Evolutionary conservation across 2,329 filamentous ascomycete species (phyloP).

Genomic region (Fusarium verrucosum): DNA sequence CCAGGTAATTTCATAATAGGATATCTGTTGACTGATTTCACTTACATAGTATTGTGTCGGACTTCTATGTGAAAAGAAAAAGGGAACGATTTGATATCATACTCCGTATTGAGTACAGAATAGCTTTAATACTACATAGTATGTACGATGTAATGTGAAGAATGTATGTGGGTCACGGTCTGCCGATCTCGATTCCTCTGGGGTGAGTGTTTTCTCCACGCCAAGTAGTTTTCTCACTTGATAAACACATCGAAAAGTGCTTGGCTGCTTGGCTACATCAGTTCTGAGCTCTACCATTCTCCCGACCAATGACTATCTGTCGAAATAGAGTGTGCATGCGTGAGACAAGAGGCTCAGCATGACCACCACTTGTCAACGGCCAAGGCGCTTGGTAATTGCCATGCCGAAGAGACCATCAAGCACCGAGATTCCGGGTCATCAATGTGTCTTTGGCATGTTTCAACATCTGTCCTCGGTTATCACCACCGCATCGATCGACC

Average conservation of each 20-base stretch:
- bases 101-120: too few species aligned
- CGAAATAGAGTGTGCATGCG: background rate
- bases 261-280: background rate
- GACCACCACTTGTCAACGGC: background rate
- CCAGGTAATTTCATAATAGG: too few species aligned
- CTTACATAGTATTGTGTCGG: too few species aligned
- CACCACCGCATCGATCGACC: background rate
- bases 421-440: background rate
- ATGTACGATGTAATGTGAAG: background rate
- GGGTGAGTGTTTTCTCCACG: background rate
- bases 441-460: background rate
- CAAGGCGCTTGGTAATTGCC: background rate
- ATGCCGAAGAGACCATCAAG: background rate
- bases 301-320: background rate
- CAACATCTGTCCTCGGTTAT: background rate
- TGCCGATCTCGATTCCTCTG: background rate
- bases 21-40: background rate
- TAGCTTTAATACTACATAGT: too few species aligned
- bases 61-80: too few species aligned
- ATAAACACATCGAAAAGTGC: background rate
- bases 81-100: too few species aligned
- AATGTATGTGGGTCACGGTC: background rate
- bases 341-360: background rate
- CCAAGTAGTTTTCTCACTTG: background rate
- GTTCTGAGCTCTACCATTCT: background rate